A percentile compares a stretch with the other conserved stretches of the same genome.
Conservation (phyloP, 768 basidiomycete genomes). For the Boletus rubropictus region DNA sequence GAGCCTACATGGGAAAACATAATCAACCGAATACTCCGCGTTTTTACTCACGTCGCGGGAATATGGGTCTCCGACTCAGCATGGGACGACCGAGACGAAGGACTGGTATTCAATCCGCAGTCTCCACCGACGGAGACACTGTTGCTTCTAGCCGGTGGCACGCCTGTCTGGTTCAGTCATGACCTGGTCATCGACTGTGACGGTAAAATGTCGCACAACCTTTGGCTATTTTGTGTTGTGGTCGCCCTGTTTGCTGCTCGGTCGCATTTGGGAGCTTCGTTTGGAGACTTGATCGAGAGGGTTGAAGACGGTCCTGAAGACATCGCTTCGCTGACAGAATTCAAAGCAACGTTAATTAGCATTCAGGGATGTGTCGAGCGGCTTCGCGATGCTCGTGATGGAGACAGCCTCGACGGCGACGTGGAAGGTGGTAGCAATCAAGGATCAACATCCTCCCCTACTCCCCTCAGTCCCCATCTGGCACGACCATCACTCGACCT, state of each 20-base stretch:
- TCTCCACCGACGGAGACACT: conserved; percentile 14
- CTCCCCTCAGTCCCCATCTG: conserved; percentile 18
- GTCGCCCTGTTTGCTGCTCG: conserved; percentile 17
- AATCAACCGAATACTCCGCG: conserved; percentile 10
- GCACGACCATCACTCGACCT: conserved; percentile 5
- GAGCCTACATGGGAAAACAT: conserved; percentile 11
- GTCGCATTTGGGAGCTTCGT: conserved; percentile 9
- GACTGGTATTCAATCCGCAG: conserved; percentile 25
- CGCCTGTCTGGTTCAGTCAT: conserved; percentile 6
- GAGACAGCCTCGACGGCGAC: conserved; percentile 14
- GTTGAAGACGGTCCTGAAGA: conserved; percentile 12
- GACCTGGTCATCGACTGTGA: conserved; percentile 44
- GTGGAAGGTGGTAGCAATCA: conserved; percentile 18
- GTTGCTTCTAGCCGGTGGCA: conserved; percentile 11
- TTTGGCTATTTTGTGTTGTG: conserved; percentile 45
- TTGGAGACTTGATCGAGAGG: conserved; percentile 13
- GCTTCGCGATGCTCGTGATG: conserved; percentile 15
- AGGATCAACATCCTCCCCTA: conserved; percentile 17
- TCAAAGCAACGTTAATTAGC: conserved; percentile 24
- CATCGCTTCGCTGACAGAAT: conserved; percentile 12
- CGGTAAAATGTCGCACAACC: conserved; percentile 43
- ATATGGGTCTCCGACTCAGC: conserved; percentile 19
- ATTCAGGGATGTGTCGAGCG: conserved; percentile 20
- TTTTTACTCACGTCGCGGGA: conserved; percentile 19
- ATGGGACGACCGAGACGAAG: conserved; percentile 25